phyloP scores from a whole-genome alignment of 768 basidiomycete genomes.

The Thelephora ganbajun region DNA sequence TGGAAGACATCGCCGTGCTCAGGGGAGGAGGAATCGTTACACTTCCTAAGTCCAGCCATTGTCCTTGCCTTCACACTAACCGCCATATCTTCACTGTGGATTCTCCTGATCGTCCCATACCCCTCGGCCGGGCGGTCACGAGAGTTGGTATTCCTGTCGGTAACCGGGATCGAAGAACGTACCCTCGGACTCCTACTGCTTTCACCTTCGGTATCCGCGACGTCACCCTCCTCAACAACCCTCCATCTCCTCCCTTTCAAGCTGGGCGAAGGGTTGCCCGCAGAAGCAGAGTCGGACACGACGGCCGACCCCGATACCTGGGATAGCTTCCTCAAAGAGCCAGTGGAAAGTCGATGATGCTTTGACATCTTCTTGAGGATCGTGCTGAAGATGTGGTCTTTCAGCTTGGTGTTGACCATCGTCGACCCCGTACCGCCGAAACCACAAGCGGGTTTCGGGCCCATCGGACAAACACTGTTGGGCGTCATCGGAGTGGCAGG shows the following conservation, averaged over 20 bases:
- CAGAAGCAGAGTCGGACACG: constrained; percentile 5
- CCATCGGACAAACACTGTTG: neutral
- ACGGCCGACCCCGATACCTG: constrained; percentile 20
- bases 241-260: constrained; percentile 8
- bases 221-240: constrained; percentile 34
- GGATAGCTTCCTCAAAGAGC: constrained; percentile 10
- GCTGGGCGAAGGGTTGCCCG: constrained; percentile 18
- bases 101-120: constrained; percentile 18
- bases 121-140: constrained; percentile 14
- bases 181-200: constrained; percentile 3
- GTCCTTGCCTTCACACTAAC: constrained; percentile 16
- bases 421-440: constrained; percentile 91
- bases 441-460: constrained; percentile 24
- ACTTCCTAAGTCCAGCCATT: neutral
- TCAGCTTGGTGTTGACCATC: constrained; percentile 83
- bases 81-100: constrained; percentile 48
- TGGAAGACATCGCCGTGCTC: neutral
- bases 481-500: neutral
- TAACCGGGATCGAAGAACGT: too few species aligned
- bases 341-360: constrained; percentile 8
- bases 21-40: neutral
- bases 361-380: constrained; percentile 65
- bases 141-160: too few species aligned
- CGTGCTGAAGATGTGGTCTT: constrained; percentile 90
- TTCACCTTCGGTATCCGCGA: constrained; percentile 27